Evolutionary conservation across 305 asterid genomes (phyloP).

Genomic region (Plantago lanceolata): DNA sequence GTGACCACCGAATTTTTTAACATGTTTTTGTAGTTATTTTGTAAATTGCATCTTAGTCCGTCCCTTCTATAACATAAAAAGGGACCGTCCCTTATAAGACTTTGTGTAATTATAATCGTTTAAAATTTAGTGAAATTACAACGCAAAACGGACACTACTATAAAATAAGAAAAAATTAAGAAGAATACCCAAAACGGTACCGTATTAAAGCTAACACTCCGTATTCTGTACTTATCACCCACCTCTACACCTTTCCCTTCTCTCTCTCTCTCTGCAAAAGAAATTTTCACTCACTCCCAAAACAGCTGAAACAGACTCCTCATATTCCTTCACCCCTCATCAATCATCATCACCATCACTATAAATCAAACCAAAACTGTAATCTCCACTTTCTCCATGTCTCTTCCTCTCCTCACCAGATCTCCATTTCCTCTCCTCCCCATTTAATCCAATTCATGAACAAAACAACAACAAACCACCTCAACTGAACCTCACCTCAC

Average conservation of each 20-base stretch:
- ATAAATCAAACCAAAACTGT: no score
- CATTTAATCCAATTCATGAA: not conserved
- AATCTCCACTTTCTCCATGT: no score
- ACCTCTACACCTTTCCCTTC: not conserved
- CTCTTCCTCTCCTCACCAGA: slow-evolving; percentile 26
- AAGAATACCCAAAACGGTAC: not conserved
- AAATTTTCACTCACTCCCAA: slow-evolving; percentile 29
- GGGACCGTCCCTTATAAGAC: no score
- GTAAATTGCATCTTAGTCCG: no score
- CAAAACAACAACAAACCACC: not conserved
- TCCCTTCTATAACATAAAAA: no score
- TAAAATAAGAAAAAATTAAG: no score
- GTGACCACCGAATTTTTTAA: no score
- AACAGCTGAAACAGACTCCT: not conserved
- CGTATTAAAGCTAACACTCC: not conserved
- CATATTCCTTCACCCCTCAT: not conserved
- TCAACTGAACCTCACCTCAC: not conserved
- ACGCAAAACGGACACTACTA: no score
- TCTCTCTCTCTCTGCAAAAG: not conserved
- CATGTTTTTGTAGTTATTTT: no score
- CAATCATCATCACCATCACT: not conserved
- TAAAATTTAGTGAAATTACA: no score
- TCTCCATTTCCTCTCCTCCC: slow-evolving; percentile 27
- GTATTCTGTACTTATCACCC: not conserved
- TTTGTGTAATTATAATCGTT: no score